phyloP scores from a whole-genome alignment of 441 rosid species.

The Capsella rubella region DNA sequence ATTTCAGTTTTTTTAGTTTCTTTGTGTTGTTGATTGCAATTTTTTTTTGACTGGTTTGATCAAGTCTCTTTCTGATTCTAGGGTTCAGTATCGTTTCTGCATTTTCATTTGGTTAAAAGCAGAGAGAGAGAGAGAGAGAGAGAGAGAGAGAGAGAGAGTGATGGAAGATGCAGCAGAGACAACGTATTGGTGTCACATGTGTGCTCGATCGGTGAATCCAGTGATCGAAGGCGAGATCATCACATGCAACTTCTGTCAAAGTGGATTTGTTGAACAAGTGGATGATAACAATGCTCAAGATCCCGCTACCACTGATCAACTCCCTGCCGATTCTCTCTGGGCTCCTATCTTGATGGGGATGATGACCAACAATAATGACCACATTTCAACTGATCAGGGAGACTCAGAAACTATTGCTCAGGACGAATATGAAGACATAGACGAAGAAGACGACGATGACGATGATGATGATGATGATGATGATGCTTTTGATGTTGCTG shows the following conservation, averaged over 20 bases:
- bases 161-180: conserved; percentile 61
- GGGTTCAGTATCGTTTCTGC: conserved; percentile 1
- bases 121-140: conserved; percentile 25
- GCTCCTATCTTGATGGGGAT: conserved; percentile 80
- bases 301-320: conserved; percentile 45
- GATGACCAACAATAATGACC: conserved; percentile 62
- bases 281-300: conserved; percentile 42
- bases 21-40: neutral
- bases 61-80: conserved; percentile 15
- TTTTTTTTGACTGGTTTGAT: conserved; percentile 9
- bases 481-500: conserved; percentile 18
- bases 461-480: conserved; percentile 28
- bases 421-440: neutral
- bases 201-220: conserved; percentile 69
- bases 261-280: conserved; percentile 79
- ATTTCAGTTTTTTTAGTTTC: neutral
- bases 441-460: conserved; percentile 17
- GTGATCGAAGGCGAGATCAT: conserved; percentile 59
- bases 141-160: conserved; percentile 22
- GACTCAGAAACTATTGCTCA: conserved; percentile 47
- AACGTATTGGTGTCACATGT: conserved; percentile 78
- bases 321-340: conserved; percentile 62
- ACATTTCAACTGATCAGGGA: conserved; percentile 52
- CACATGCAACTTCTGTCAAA: conserved; percentile 71
- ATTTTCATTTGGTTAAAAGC: neutral